Conservation (phyloP, 2,329 filamentous ascomycete genomes). For the Neopestalotiopsis sp. region DNA sequence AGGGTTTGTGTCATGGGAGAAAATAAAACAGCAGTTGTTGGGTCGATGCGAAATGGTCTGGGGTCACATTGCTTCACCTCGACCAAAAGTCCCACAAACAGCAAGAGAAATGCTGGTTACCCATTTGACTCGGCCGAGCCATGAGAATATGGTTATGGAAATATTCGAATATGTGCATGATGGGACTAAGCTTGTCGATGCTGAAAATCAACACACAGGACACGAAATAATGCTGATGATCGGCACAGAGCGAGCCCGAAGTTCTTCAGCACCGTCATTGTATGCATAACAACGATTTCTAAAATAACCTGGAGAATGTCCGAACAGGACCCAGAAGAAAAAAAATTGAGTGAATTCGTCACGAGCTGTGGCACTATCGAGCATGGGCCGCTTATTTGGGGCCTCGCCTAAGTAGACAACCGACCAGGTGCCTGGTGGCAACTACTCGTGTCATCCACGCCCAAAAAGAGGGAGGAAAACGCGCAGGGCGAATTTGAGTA, state of each 20-base stretch:
- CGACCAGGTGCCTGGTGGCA: background rate
- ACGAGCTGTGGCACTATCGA: background rate
- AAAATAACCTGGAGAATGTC: too few species aligned
- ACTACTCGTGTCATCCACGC: background rate
- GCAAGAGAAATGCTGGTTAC: background rate
- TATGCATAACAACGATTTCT: too few species aligned
- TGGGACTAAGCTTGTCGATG: too few species aligned
- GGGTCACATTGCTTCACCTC: background rate
- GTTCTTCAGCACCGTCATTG: too few species aligned
- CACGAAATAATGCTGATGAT: too few species aligned
- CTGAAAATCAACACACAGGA: too few species aligned
- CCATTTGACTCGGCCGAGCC: background rate
- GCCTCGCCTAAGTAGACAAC: background rate
- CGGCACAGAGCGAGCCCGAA: too few species aligned
- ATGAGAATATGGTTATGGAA: background rate
- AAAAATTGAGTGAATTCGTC: background rate
- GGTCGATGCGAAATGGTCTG: background rate
- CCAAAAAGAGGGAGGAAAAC: background rate
- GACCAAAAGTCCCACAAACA: background rate
- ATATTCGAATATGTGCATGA: too few species aligned
- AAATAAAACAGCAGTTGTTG: too few species aligned
- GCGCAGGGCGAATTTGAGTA: background rate
- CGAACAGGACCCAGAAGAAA: background rate
- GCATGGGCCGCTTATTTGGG: background rate
- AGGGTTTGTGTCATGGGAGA: background rate